Conservation (phyloP, 305 asterid species). For the Solanum hybrid region DNA sequence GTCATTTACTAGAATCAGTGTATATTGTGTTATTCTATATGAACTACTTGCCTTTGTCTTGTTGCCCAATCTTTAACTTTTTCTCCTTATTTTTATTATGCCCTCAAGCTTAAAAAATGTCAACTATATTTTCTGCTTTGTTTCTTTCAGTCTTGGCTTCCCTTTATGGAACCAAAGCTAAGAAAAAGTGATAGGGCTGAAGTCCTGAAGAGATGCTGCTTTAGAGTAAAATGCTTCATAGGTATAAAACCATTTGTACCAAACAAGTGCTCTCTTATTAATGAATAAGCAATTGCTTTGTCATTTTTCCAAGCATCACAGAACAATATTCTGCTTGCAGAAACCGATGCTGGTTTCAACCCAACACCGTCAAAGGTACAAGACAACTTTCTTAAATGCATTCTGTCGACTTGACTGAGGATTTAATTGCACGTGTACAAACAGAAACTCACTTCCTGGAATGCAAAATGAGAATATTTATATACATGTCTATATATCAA, state of each 20-base stretch:
- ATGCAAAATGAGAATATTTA: background rate
- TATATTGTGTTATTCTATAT: background rate
- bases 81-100: background rate
- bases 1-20: background rate
- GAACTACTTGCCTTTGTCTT: background rate
- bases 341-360: slow-evolving; percentile 68
- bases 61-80: background rate
- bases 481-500: background rate
- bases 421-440: background rate
- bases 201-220: slow-evolving; percentile 39
- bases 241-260: slow-evolving; percentile 28
- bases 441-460: background rate
- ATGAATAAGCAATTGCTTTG: background rate
- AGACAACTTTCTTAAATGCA: background rate
- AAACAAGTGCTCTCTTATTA: background rate
- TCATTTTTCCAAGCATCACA: background rate
- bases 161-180: slow-evolving; percentile 73
- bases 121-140: slow-evolving; percentile 2
- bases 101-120: background rate
- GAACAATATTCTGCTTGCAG: slow-evolving; percentile 31
- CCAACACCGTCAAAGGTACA: slow-evolving; percentile 75
- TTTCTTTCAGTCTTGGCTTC: slow-evolving; percentile 52
- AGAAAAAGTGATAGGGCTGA: slow-evolving; percentile 35
- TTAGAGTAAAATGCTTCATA: slow-evolving; percentile 70
- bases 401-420: background rate